These are phyloP conservation scores for Tulasnella sp. DNA, from an alignment of 768 basidiomycete genomes.

Conservation along the genomic window DNA sequence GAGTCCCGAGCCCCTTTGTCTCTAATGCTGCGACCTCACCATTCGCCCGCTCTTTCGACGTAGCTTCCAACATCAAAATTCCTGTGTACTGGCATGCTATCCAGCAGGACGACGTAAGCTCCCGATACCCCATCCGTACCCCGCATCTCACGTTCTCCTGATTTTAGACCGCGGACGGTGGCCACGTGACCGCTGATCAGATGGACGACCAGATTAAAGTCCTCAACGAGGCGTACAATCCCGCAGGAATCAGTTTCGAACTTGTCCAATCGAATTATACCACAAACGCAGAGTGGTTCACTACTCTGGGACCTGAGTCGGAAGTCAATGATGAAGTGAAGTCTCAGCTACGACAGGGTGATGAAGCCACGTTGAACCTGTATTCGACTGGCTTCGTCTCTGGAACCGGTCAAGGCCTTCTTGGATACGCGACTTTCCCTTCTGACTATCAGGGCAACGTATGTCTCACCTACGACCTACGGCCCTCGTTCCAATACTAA, in stretches of 20 bases:
- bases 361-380: conserved; percentile 26
- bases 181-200: conserved; percentile 13
- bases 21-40: no score
- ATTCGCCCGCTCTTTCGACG: no score
- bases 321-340: conserved; percentile 29
- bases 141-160: background rate
- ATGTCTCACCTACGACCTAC: background rate
- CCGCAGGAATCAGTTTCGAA: conserved; percentile 18
- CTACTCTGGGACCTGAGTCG: conserved; percentile 20
- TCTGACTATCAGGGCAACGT: conserved; percentile 13
- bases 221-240: conserved; percentile 20
- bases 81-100: no score
- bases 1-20: no score
- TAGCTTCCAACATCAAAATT: no score
- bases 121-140: background rate
- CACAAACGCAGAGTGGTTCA: conserved; percentile 23
- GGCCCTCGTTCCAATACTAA: background rate
- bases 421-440: conserved; percentile 32
- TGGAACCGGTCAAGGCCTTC: conserved; percentile 24
- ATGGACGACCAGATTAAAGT: conserved; percentile 21
- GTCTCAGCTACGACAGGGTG: conserved; percentile 27
- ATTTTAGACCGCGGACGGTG: background rate
- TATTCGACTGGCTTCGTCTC: conserved; percentile 24
- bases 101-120: no score
- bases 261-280: conserved; percentile 19